A percentile compares a stretch with the other conserved stretches of the same genome.
phyloP scores from a whole-genome alignment of 768 basidiomycete genomes.

The Kwoniella sp. region DNA sequence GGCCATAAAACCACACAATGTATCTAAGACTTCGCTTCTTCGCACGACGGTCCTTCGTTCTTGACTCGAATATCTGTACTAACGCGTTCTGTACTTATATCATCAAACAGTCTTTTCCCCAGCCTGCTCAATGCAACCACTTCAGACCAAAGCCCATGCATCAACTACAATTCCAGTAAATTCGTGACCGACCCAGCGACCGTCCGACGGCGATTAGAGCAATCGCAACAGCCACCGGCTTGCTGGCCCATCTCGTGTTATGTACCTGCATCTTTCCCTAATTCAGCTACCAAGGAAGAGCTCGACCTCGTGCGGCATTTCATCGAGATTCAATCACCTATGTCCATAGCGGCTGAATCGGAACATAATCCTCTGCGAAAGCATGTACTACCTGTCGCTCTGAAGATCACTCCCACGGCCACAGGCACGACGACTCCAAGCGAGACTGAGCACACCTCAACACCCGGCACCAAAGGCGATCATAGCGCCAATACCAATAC shows the following conservation, averaged over 20 bases:
- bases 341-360: neutral
- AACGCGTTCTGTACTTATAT: too few species aligned
- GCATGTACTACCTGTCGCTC: neutral
- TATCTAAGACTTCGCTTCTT: too few species aligned
- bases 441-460: neutral
- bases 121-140: neutral
- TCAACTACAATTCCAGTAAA: neutral
- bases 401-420: neutral
- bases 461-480: neutral
- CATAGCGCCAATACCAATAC: neutral
- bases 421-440: neutral
- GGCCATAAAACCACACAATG: too few species aligned
- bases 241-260: neutral
- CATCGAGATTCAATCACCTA: constrained; percentile 1
- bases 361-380: neutral
- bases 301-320: neutral
- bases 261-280: neutral
- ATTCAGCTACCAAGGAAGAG: neutral
- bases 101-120: neutral
- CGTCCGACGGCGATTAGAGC: neutral
- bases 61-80: too few species aligned
- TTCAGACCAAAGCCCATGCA: neutral
- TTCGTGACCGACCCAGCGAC: neutral
- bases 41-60: too few species aligned
- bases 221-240: neutral